Evolutionary conservation across 352 stramenopile genomes (phyloP), one percentile per base, ranked within the genome.

Genomic region (Globisporangium splendens): DNA sequence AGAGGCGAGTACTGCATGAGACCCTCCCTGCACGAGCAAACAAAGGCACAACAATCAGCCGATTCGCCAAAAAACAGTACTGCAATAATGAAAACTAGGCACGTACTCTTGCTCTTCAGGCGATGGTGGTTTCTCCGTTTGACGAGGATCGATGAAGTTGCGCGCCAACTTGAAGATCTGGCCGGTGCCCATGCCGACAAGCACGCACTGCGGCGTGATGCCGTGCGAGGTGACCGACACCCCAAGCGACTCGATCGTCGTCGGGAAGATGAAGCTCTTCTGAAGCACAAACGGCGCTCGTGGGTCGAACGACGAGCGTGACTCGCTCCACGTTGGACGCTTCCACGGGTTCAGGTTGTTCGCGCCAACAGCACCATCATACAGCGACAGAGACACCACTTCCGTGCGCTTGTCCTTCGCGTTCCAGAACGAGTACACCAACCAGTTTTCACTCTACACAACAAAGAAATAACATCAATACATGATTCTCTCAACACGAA

Each of bases 381-480:
- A 98, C 8, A 99, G 78, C 44, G 79, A 80, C n/a, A 95, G 49
- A 48, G 84, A 93, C 47, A 91, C 83, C 46, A 95, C 46, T 54
- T 93, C 84, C 1, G 81, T 93, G 51, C 82, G 83, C 62, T 91
- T 94, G 41, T 91, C 81, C 64, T 93, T 93, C 0, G 75, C 62
- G 71, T 98, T 99, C 82, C 93, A 98, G 76, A 93, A 99, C 28
- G 96, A 88, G 63, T 99, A 99, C 35, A 99, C 84, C 10, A 99
- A 70, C 91, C 89, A 98, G 69, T 99, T 99, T 59, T 99, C 97
- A 52, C 86, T 93, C 69, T 95, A 31, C 24, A 43, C 47, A 42
- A n/a, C 17, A 56, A n/a, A 20, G 7, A 24, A 22, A 53, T 17
- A 35, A 52, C n/a, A 67, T 20, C 33, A 50, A n/a, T 21, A 46